phyloP scores from a whole-genome alignment of 169 alveolate genomes.

The Cryptosporidium andersoni region DNA sequence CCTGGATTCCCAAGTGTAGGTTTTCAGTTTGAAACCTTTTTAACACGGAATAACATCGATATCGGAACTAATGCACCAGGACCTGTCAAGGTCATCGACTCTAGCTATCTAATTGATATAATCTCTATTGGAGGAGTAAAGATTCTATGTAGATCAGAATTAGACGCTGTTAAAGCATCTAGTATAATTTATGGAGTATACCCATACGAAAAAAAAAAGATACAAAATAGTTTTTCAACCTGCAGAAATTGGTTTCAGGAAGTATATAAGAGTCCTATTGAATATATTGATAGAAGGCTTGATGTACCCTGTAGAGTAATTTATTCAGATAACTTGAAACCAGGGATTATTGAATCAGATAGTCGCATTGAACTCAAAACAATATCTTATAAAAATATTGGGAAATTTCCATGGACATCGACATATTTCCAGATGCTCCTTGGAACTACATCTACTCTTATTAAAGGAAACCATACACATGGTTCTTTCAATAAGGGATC shows the following conservation, averaged over 20 bases:
- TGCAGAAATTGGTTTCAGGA: conserved; percentile 30
- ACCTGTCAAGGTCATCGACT: conserved; percentile 15
- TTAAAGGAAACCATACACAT: conserved; percentile 30
- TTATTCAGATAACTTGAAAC: conserved; percentile 18
- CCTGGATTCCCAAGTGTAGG: conserved; percentile 63
- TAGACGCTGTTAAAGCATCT: conserved; percentile 25
- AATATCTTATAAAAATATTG: conserved; percentile 25
- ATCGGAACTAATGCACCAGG: conserved; percentile 28
- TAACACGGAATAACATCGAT: conserved; percentile 21
- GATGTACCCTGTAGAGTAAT: conserved; percentile 36
- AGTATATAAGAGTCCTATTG: neutral
- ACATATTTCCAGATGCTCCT: conserved; percentile 51
- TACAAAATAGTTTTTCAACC: too few relatives aligned
- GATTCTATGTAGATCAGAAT: conserved; percentile 29
- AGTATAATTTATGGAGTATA: conserved; percentile 18
- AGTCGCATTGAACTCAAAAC: conserved; percentile 42
- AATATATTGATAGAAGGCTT: conserved; percentile 13
- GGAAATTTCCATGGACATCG: conserved; percentile 53
- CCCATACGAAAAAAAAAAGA: neutral
- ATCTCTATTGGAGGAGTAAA: conserved; percentile 33
- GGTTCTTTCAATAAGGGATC: conserved; percentile 25
- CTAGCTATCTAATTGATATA: conserved; percentile 32
- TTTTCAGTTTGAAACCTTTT: conserved; percentile 51
- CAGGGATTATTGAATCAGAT: conserved; percentile 13
- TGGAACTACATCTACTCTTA: conserved; percentile 28